These are phyloP conservation scores for Parachlorella kessleri DNA, from an alignment of 139 green algal genomes.

Conservation along the genomic window DNA sequence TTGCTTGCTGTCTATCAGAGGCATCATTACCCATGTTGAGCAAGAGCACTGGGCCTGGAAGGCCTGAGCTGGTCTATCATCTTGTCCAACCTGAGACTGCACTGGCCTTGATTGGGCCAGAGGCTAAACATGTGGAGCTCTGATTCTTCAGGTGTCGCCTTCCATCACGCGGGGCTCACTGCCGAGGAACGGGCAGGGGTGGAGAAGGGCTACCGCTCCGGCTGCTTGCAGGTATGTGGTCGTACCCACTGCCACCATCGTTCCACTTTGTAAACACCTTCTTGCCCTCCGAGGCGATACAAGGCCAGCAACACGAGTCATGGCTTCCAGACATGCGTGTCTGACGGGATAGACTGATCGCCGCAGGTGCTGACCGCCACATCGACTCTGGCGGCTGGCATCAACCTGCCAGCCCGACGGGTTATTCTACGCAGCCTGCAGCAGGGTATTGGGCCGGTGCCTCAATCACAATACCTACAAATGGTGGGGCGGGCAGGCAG, in stretches of 20 bases:
- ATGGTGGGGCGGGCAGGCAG: conserved; percentile 73
- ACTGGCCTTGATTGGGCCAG: background rate
- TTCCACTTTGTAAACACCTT: too few relatives aligned
- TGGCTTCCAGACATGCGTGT: too few relatives aligned
- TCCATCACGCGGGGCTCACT: conserved; percentile 45
- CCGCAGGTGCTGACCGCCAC: conserved; percentile 37
- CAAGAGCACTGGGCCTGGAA: too few relatives aligned
- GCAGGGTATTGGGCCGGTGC: conserved; percentile 40
- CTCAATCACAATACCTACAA: conserved; percentile 64
- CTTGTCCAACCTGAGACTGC: too few relatives aligned
- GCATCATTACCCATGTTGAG: too few relatives aligned
- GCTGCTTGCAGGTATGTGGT: background rate
- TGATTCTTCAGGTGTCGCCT: conserved; percentile 18
- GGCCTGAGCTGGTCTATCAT: too few relatives aligned
- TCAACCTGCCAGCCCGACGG: conserved; percentile 60
- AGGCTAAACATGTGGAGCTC: background rate
- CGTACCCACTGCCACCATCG: too few relatives aligned
- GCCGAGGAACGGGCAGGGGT: conserved; percentile 26
- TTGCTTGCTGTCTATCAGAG: too few relatives aligned
- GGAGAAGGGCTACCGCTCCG: conserved; percentile 13
- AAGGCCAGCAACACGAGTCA: too few relatives aligned
- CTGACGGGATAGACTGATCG: too few relatives aligned
- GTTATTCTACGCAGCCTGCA: conserved; percentile 43
- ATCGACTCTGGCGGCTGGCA: conserved; percentile 66
- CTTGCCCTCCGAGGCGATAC: too few relatives aligned